Evolutionary conservation across 2,329 filamentous ascomycete species (phyloP), one percentile per base, ranked within the genome.

Genomic region (Zarea fungicola): DNA sequence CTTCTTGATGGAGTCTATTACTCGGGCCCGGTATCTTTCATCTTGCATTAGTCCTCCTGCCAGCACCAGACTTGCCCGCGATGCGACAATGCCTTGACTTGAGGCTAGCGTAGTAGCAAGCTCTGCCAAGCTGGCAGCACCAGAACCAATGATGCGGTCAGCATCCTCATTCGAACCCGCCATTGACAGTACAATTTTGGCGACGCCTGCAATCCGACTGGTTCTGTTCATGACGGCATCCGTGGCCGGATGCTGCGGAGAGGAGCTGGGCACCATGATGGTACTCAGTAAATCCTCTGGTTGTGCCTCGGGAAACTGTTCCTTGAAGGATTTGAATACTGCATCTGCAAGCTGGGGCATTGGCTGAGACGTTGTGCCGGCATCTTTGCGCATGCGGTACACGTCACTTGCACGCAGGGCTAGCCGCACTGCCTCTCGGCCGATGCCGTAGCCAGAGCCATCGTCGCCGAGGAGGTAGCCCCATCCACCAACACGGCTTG

Each of bases 381-480:
- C 48, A 4, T 44, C 32, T 5, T 31, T 37, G 5, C 42, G 34
- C 6, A 56, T 34, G 22, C 46, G 51, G 11, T 56, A 49, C 3
- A 59, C 48, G 44, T 72, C 67, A 8, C 63, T 51, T 4, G 54
- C 49, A 2, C 51, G 51, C n/a, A 73, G 52, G 0, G 67, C 60
- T 4, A 56, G 50, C 11, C 65, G 61, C 11, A 70, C 55, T 1
- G 62, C 68, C 42, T 63, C 58, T 23, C 64, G 53, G 2, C 70
- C 70, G 13, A 73, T 67, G 2, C 63, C 61, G 52, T 65, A 72
- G 3, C 68, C 71, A 1, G 63, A 64, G 0, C 71, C 71, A 31
- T 73, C 68, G 42, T 74, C 71, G 1, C 71, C 69, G 2, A 74
- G 57, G 5, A 72, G 55, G 48, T 66, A 59, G 3, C 71, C 70